These are phyloP conservation scores for Sarocladium kiliense DNA, from an alignment of 2,329 filamentous ascomycete species.

Conservation along the genomic window DNA sequence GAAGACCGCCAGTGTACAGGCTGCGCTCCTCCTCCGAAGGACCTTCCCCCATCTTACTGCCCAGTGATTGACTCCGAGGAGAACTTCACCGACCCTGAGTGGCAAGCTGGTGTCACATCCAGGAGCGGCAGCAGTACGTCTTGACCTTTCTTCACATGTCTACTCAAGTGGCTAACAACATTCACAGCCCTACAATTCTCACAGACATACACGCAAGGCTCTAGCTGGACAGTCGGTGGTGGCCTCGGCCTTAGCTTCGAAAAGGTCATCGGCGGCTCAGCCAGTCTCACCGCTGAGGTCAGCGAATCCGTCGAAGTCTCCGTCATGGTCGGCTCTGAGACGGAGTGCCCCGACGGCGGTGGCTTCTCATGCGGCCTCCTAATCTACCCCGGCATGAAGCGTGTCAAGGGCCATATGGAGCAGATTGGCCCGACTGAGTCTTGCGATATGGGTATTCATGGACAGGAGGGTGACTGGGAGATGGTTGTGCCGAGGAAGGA, in stretches of 20 bases:
- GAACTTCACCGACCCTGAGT: not conserved
- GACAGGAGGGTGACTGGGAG: not conserved
- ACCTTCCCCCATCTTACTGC: not conserved
- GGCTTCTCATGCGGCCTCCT: not conserved
- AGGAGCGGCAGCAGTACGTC: not conserved
- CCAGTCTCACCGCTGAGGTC: not conserved
- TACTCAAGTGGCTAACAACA: not conserved
- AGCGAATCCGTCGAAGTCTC: not conserved
- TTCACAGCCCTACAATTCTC: not conserved
- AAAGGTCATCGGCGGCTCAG: not conserved
- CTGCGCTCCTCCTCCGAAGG: not conserved
- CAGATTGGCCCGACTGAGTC: not conserved
- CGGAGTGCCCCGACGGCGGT: not conserved
- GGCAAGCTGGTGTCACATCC: not conserved
- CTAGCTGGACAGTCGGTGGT: not conserved
- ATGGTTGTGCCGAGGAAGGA: not conserved
- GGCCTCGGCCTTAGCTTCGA: not conserved
- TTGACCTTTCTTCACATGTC: not conserved
- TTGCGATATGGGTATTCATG: not conserved
- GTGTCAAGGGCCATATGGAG: not conserved
- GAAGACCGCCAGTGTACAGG: not conserved
- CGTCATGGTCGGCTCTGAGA: not conserved
- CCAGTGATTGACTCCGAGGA: not conserved
- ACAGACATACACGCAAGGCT: not conserved
- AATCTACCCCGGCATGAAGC: not conserved